Evolutionary conservation across 192 early-diverging fungal genomes (phyloP).

Genomic region (Radiomyces spectabilis): DNA sequence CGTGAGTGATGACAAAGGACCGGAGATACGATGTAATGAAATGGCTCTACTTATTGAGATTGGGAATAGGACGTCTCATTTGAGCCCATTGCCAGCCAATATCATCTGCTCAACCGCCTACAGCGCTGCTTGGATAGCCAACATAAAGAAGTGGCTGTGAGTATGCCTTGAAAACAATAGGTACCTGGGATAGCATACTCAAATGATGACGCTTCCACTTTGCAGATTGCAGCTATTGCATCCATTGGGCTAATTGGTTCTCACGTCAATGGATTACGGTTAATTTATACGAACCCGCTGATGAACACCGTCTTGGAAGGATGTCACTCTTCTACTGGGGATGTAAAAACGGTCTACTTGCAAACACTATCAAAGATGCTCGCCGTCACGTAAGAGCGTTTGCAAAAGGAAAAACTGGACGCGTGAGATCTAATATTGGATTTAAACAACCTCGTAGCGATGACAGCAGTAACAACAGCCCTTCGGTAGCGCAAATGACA

Average conservation of each 20-base stretch:
- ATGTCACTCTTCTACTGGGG: slow-evolving; percentile 12
- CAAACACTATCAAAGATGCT: slow-evolving; percentile 27
- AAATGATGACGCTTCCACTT: not conserved
- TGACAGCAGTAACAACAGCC: not conserved
- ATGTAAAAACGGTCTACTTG: slow-evolving; percentile 17
- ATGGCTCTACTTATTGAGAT: not conserved
- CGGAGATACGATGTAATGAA: not conserved
- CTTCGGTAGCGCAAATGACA: not conserved
- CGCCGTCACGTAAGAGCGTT: slow-evolving; percentile 22
- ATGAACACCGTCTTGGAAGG: slow-evolving; percentile 7
- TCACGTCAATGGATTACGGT: slow-evolving; percentile 5
- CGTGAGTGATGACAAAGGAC: slow-evolving; percentile 8
- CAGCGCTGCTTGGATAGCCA: slow-evolving; percentile 9
- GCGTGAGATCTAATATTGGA: not conserved
- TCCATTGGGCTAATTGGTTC: slow-evolving; percentile 26
- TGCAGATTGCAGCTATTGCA: slow-evolving; percentile 19
- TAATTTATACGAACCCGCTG: slow-evolving; percentile 3
- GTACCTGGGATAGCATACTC: not conserved
- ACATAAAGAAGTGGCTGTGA: slow-evolving; percentile 18
- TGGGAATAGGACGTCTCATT: slow-evolving; percentile 16
- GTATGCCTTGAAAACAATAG: not conserved
- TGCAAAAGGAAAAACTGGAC: not conserved
- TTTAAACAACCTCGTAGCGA: not conserved
- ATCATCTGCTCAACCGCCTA: slow-evolving; percentile 10
- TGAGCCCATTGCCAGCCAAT: slow-evolving; percentile 2